Percentiles rank a stretch among this genome's conserved stretches.
These are phyloP conservation scores for Prototheca wickerhamii DNA, from an alignment of 163 green algal genomes.

Conservation along the genomic window DNA sequence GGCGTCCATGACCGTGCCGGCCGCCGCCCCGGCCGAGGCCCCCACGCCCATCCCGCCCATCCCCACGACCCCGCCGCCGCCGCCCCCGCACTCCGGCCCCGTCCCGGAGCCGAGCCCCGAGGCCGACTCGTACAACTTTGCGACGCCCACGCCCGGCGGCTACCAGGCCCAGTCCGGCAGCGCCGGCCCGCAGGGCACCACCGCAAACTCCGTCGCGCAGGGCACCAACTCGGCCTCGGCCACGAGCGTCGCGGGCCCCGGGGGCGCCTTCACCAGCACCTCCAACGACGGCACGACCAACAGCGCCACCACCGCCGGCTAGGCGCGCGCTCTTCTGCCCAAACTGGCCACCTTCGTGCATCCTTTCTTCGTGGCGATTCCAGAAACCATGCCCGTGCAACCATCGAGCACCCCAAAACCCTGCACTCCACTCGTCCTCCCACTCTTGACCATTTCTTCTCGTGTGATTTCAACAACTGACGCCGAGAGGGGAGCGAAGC, in stretches of 20 bases:
- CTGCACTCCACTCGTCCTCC: no score
- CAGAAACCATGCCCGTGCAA: no score
- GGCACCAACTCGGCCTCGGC: conserved; percentile 1
- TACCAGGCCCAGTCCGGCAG: conserved; percentile 10
- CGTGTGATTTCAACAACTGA: no score
- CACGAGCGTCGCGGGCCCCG: neutral
- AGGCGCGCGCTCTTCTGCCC: neutral
- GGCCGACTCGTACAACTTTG: neutral
- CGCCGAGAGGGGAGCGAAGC: no score
- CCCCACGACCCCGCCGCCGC: neutral
- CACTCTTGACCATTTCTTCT: no score
- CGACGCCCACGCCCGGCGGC: neutral
- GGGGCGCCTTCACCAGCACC: neutral
- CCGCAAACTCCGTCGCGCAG: neutral
- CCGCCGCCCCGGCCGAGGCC: neutral
- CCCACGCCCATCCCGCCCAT: neutral
- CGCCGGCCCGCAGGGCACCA: neutral
- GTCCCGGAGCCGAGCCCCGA: no score
- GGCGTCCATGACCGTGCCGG: neutral
- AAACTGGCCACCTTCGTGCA: no score
- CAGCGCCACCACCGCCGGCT: neutral
- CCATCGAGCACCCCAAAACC: no score
- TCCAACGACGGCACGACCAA: conserved; percentile 2
- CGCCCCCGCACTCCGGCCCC: no score
- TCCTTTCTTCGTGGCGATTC: neutral